Evolutionary conservation across 2,329 filamentous ascomycete species (phyloP), one percentile per base, ranked within the genome.

Genomic region (Penicillium sp.): DNA sequence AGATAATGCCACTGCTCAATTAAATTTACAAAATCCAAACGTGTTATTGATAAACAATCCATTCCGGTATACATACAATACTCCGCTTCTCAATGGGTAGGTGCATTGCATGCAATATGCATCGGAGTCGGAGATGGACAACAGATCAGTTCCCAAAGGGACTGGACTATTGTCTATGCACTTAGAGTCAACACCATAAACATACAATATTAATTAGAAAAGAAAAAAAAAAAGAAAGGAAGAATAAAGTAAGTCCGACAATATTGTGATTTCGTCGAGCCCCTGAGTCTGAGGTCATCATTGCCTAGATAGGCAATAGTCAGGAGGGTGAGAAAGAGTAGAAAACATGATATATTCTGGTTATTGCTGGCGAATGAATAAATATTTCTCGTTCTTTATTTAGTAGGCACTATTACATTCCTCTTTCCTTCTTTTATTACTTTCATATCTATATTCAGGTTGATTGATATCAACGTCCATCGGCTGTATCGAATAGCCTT

Each of bases 401-500:
- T 40, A 4, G 12, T 40, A 16, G 30, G 16, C 16, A 35, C 8
- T 43, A 42, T 21, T 20, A 21, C 38, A 42, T 9, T 20, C 20
- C 18, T 23, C 18, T 43, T 43, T 12, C n/a, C n/a, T 42, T 42
- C 18, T 11, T 43, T 21, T 5, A 14, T 5, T 12, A 2, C 9
- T 43, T 9, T 42, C n/a, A 6, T n/a, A 5, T 42, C 14, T n/a
- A 18, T 18, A 42, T 8, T 21, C 7, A 42, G 7, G 18, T 42
- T 21, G 3, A 20, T 12, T 43, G 11, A 20, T 21, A 42, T 20
- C 40, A 43, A 20, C 40, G 40, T 43, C 40, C 40, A 43, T n/a
- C 21, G 48, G 30, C 18, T 33, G 5, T 68, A 43, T 43, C 40
- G 40, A 43, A 43, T 43, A 43, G 40, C 11, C 40, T 3, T 23